phyloP scores from a whole-genome alignment of 192 early-diverging fungal genomes.

The Backusella macrospora region DNA sequence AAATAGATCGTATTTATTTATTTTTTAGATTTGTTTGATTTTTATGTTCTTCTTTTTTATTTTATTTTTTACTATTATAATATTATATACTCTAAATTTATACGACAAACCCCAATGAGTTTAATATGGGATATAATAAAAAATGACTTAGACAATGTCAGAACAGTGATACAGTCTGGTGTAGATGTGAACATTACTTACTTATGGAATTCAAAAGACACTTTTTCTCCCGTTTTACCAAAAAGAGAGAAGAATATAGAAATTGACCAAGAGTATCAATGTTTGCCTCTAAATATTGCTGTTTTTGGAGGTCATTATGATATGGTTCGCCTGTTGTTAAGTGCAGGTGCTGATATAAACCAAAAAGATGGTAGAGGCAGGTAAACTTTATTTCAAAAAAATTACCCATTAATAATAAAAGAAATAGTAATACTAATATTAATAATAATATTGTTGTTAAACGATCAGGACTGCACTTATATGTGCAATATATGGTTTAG shows the following conservation, averaged over 20 bases:
- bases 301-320: slow-evolving; percentile 58
- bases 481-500: slow-evolving; percentile 64
- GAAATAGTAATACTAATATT: not conserved
- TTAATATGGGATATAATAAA: slow-evolving; percentile 42
- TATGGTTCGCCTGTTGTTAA: slow-evolving; percentile 55
- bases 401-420: not conserved
- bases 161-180: slow-evolving; percentile 41
- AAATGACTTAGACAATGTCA: slow-evolving; percentile 41
- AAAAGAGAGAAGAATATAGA: slow-evolving; percentile 31
- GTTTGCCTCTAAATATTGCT: slow-evolving; percentile 58
- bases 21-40: too few species aligned
- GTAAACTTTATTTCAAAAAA: slow-evolving; percentile 31
- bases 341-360: slow-evolving; percentile 59
- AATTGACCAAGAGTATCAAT: slow-evolving; percentile 45
- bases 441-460: not conserved
- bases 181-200: slow-evolving; percentile 49
- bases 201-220: slow-evolving; percentile 46
- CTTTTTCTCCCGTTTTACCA: slow-evolving; percentile 41
- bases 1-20: too few species aligned
- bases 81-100: not conserved
- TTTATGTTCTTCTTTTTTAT: not conserved
- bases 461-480: slow-evolving; percentile 57
- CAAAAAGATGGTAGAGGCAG: slow-evolving; percentile 64
- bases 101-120: slow-evolving; percentile 36
- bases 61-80: not conserved